Evolutionary conservation across 1,284 basidiomycete species (phyloP).

Genomic region (Mycosarcoma maydis): DNA sequence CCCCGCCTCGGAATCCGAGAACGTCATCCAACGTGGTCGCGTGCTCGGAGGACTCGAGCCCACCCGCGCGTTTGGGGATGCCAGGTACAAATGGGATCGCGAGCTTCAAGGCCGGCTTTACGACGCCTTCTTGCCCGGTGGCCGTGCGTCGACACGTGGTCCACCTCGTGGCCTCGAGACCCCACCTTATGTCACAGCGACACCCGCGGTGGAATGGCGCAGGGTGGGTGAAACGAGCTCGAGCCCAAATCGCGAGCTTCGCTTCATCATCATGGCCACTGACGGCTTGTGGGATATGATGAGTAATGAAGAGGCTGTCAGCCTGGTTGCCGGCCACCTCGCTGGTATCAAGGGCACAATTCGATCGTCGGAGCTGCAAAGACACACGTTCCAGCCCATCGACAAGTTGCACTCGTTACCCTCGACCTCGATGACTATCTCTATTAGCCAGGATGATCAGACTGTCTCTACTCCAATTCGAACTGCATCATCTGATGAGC

Average conservation of each 20-base stretch:
- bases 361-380: constrained; percentile 52
- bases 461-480: constrained; percentile 3
- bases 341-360: constrained; percentile 60
- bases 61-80: constrained; percentile 91
- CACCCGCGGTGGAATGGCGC: constrained; percentile 72
- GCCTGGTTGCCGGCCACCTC: constrained; percentile 71
- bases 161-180: constrained; percentile 61
- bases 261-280: constrained; percentile 81
- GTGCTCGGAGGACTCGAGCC: constrained; percentile 89
- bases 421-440: constrained; percentile 1
- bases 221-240: constrained; percentile 51
- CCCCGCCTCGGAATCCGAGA: constrained; percentile 76
- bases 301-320: constrained; percentile 92
- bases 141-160: constrained; percentile 39
- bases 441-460: constrained; percentile 72
- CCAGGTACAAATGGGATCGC: constrained; percentile 82
- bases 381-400: constrained; percentile 54
- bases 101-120: constrained; percentile 67
- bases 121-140: constrained; percentile 66
- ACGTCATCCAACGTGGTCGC: constrained; percentile 79
- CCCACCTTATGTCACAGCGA: constrained; percentile 91
- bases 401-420: constrained; percentile 34
- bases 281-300: constrained; percentile 96
- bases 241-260: constrained; percentile 50
- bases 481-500: constrained; percentile 32